These are phyloP conservation scores for Malassezia obtusa DNA, from an alignment of 1,284 basidiomycete genomes.

Conservation along the genomic window DNA sequence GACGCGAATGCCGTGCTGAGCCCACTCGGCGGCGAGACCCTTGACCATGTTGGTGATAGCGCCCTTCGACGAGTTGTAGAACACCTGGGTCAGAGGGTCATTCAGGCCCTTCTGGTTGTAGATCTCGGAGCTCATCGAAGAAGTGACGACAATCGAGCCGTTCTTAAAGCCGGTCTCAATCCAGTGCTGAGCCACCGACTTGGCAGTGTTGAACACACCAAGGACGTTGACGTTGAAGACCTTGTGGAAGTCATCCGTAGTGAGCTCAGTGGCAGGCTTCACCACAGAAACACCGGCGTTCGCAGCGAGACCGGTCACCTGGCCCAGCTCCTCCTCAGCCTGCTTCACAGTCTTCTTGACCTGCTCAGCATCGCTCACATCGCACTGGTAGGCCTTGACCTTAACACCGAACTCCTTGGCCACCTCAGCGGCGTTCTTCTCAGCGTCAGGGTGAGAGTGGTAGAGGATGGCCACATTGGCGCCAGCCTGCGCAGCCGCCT, in stretches of 20 bases:
- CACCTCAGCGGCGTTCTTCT: conserved; percentile 37
- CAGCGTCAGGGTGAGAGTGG: conserved; percentile 45
- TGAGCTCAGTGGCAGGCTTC: conserved; percentile 47
- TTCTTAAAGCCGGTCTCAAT: conserved; percentile 44
- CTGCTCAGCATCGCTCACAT: conserved; percentile 39
- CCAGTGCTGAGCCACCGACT: conserved; percentile 47
- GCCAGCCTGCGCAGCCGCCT: conserved; percentile 42
- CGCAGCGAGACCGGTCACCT: conserved; percentile 42
- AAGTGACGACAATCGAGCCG: conserved; percentile 46
- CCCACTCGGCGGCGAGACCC: conserved; percentile 48
- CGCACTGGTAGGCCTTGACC: conserved; percentile 48
- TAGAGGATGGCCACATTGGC: conserved; percentile 47
- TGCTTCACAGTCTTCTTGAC: conserved; percentile 43
- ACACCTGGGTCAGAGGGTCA: conserved; percentile 44
- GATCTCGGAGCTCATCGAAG: conserved; percentile 46
- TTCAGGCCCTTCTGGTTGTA: conserved; percentile 47
- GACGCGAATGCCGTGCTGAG: conserved; percentile 44
- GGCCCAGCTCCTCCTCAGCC: conserved; percentile 39
- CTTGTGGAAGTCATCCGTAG: conserved; percentile 43
- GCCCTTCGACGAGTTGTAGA: conserved; percentile 47
- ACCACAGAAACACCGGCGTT: conserved; percentile 46
- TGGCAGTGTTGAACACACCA: conserved; percentile 47
- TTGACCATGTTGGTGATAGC: conserved; percentile 48
- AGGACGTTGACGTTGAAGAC: conserved; percentile 48
- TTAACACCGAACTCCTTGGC: conserved; percentile 44